Conservation (phyloP, 1,139 yeast genomes). For the Saccharomyces hybrid region DNA sequence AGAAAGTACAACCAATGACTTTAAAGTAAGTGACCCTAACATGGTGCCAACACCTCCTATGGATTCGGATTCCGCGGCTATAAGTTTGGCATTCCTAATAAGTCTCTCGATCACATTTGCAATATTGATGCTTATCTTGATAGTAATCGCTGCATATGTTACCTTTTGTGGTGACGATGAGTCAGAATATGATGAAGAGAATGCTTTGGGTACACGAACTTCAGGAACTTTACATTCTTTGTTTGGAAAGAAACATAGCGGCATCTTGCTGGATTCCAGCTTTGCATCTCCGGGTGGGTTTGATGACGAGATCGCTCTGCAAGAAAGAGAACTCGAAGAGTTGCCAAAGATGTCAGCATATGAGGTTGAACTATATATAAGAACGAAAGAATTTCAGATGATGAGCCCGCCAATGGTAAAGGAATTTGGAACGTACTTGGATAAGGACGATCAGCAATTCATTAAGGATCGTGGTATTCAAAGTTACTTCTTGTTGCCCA, state of each 20-base stretch:
- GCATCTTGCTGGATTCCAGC: constrained; percentile 30
- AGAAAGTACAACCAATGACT: neutral
- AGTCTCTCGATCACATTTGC: constrained; percentile 37
- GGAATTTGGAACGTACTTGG: constrained; percentile 36
- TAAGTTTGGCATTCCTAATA: constrained; percentile 37
- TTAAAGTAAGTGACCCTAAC: neutral
- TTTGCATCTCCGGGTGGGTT: constrained; percentile 35
- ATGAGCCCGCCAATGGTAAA: constrained; percentile 37
- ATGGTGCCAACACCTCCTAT: constrained; percentile 27
- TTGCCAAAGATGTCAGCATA: constrained; percentile 32
- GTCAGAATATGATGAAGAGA: constrained; percentile 29
- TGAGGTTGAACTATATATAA: constrained; percentile 33
- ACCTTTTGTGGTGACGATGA: constrained; percentile 33
- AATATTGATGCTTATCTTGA: constrained; percentile 32
- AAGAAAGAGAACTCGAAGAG: constrained; percentile 31
- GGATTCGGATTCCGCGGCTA: constrained; percentile 25
- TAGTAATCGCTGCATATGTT: constrained; percentile 35
- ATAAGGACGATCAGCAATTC: constrained; percentile 33
- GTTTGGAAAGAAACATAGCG: constrained; percentile 23
- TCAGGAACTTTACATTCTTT: constrained; percentile 9
- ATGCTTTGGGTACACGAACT: constrained; percentile 14
- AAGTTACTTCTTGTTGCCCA: constrained; percentile 39
- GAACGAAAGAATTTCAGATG: constrained; percentile 35
- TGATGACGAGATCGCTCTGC: constrained; percentile 32
- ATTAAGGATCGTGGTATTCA: constrained; percentile 45